Base-by-base conservation (phyloP, 352 stramenopile genomes). In the Pythium brassicae region DNA sequence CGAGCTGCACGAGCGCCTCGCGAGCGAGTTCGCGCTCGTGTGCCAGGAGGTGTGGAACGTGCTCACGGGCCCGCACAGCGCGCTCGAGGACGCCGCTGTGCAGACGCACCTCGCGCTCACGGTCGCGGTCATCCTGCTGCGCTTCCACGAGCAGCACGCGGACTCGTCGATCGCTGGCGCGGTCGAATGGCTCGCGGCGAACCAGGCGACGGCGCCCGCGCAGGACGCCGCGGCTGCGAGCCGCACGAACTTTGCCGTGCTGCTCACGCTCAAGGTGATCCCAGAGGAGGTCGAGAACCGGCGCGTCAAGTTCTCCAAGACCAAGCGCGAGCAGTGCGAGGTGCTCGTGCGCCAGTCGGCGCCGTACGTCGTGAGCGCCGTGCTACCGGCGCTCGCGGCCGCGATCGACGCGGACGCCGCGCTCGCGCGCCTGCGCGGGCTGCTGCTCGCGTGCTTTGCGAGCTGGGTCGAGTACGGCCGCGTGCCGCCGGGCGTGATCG, bases 41-140 rank as follows among this genome's bases (percentile, higher is more conserved):
- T 87, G 78, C 19, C 83, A 87, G 29, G 66, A 91, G 48, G 69
- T 91, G 27, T 93, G 83, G 83, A 83, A 89, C 54, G 59, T 93
- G 9, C 52, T 93, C 15, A 93, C 78, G 15, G 74, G 78, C 1
- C 74, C 75, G 4, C 74, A 82, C 32, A 75, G 74, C 17, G 68
- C 58, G 0, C 26, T 72, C 2, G 83, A 93, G 48, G 78, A 89
- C 37, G 53, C 66, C 1, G 78, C 71, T 51, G 78, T 89, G 54
- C 78, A 89, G 60, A 93, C 68, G 5, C 73, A 89, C 34, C 55
- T 93, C 53, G 75, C 80, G 27, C 75, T 90, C 55, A 82, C 80
- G n/a, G 72, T 93, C 53, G 83, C 76, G 4, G 79, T 90, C 27
- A 86, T 93, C 45, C 55, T 93, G 34, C 55, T 93, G 46, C 78